Evolutionary conservation across 163 green algal species (phyloP), one percentile per base, ranked within the genome.

Genomic region (Chlamydomonas reinhardtii): DNA sequence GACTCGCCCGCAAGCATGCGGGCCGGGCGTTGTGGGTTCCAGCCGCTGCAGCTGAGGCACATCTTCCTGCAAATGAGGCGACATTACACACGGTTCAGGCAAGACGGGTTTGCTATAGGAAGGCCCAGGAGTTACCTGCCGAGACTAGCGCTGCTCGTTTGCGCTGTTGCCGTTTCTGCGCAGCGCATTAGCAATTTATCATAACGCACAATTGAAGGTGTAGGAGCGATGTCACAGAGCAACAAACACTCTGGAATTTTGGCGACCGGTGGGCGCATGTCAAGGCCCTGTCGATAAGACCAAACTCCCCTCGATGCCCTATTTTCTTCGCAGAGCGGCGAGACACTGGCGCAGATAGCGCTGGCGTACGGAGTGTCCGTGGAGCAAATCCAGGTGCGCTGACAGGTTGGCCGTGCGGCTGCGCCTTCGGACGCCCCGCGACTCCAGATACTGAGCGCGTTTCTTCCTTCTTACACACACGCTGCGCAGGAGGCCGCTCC

Each of bases 61-160:
- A 71, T 19, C 8, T 56, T 20, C 48, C 48, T 9, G 48, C 48
- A 56, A 56, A 16, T 22, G 61, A 70, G 32, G 78, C 43, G 22
- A 86, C 80, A 9, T 59, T 86, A 35, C 80, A 86, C 35, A 86
- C 69, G 0, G 80, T 86, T 8, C 80, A 86, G 80, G 80, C 74
- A 29, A 52, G 70, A 0, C 31, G 29, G 37, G 0, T 17, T 43
- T 20, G 11, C 29, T 8, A 70, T 20, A 8, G 22, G 2, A 70
- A 17, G 6, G 48, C 27, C 11, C 14, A 17, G 48, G 48, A n/a
- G 73, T 37, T 65, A 29, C 32, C 24, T 31, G 31, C 27, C 11
- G 20, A 29, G 8, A 54, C 4, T n/a, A n/a, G n/a, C n/a, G n/a
- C n/a, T n/a, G n/a, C n/a, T 62, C 17, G 29, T 72, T 19, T 24